Evolutionary conservation across 2,329 filamentous ascomycete genomes (phyloP).

Genomic region (Fusarium miscanthi): DNA sequence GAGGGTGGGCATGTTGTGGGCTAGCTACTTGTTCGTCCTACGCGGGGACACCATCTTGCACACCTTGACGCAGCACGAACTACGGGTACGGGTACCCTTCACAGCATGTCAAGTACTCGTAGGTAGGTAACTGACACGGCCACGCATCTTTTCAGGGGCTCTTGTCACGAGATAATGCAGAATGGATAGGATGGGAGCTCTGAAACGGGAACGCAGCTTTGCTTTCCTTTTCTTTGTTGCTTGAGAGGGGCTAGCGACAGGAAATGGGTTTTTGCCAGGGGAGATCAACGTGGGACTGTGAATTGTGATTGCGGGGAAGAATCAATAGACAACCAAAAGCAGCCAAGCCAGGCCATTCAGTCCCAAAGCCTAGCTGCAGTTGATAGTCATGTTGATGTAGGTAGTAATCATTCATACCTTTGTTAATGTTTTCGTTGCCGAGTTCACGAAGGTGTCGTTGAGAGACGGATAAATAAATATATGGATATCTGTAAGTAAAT

Average conservation of each 20-base stretch:
- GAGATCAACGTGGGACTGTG: not conserved
- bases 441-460: not conserved
- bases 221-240: constrained; percentile 10
- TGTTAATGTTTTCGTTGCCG: not conserved
- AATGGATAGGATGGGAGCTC: constrained; percentile 2
- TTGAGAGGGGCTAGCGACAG: not conserved
- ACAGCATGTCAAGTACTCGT: not conserved
- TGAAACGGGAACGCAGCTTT: constrained; percentile 9
- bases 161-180: constrained; percentile 22
- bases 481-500: not conserved
- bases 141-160: not conserved
- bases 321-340: constrained; percentile 13
- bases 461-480: not conserved
- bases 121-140: not conserved
- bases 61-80: not conserved
- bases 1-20: not conserved
- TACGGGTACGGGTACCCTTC: not conserved
- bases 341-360: constrained; percentile 15
- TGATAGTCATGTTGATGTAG: constrained; percentile 21
- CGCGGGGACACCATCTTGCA: constrained; percentile 4
- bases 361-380: not conserved
- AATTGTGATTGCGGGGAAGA: constrained; percentile 13
- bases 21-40: constrained; percentile 23
- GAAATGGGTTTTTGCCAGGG: constrained; percentile 14
- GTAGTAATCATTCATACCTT: constrained; percentile 6